A percentile compares a stretch with the other conserved stretches of the same genome.
Conservation (phyloP, 148 eudicot species). For the Rhododendron henanense region DNA sequence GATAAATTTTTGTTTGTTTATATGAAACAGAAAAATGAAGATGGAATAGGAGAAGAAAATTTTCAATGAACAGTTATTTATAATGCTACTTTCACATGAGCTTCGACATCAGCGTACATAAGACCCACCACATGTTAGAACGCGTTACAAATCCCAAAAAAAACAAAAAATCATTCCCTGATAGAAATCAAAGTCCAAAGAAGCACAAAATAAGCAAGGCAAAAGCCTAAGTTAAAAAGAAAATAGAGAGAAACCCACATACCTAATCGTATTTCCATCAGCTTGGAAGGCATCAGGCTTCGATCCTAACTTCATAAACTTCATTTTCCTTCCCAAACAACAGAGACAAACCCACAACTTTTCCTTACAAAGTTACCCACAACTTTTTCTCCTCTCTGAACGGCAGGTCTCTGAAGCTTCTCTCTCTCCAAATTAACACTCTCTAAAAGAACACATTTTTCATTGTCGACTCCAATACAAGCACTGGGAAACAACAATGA, state of each 20-base stretch:
- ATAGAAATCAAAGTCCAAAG: not conserved
- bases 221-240: not conserved
- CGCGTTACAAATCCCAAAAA: not conserved
- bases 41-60: not conserved
- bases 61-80: too few relatives aligned
- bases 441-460: conserved; percentile 9
- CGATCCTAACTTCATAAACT: conserved; percentile 86
- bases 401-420: not conserved
- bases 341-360: conserved; percentile 1
- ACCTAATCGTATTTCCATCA: conserved; percentile 61
- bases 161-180: not conserved
- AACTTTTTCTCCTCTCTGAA: not conserved
- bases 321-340: conserved; percentile 41
- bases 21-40: not conserved
- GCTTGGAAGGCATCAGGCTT: conserved; percentile 78
- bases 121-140: not conserved
- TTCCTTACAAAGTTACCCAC: not conserved
- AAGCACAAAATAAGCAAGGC: not conserved
- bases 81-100: too few relatives aligned
- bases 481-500: conserved; percentile 5
- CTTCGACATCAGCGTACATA: not conserved
- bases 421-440: not conserved
- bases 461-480: conserved; percentile 1
- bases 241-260: conserved; percentile 5
- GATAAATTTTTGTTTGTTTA: not conserved